A percentile compares a stretch with the other conserved stretches of the same genome.
phyloP scores from a whole-genome alignment of 2,329 filamentous ascomycete genomes.

The Aspergillus ustus region DNA sequence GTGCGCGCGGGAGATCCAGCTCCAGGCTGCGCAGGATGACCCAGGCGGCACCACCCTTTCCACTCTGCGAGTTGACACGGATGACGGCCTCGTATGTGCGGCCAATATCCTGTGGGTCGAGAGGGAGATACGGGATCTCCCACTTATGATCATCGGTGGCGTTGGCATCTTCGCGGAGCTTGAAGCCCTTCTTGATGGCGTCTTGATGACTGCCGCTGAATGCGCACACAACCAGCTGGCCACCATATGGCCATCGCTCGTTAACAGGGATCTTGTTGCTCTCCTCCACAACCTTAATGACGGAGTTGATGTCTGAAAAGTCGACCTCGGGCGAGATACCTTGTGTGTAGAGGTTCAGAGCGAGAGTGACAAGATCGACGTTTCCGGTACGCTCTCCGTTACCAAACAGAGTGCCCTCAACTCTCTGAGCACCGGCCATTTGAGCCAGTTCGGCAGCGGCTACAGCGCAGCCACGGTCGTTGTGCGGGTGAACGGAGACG shows the following conservation, averaged over 20 bases:
- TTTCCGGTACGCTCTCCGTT: conserved; percentile 97
- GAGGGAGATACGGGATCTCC: conserved; percentile 88
- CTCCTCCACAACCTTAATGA: conserved; percentile 88
- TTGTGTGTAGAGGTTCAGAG: conserved; percentile 92
- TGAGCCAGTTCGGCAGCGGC: conserved; percentile 90
- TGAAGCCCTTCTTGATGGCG: conserved; percentile 87
- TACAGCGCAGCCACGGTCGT: conserved; percentile 87
- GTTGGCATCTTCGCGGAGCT: conserved; percentile 66
- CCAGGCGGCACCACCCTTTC: conserved; percentile 94
- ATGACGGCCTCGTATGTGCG: conserved; percentile 98
- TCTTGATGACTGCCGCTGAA: conserved; percentile 94
- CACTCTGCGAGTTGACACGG: conserved; percentile 93
- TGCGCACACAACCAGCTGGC: conserved; percentile 87
- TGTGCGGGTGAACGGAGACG: conserved; percentile 91
- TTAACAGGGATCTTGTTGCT: conserved; percentile 96
- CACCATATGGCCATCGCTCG: conserved; percentile 86
- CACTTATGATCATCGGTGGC: conserved; percentile 70
- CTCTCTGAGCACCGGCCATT: conserved; percentile 93
- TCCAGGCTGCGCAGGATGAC: conserved; percentile 87
- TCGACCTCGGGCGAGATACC: conserved; percentile 84
- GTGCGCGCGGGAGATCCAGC: conserved; percentile 87
- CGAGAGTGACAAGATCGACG: conserved; percentile 90
- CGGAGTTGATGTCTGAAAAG: conserved; percentile 83
- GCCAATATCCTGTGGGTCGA: conserved; percentile 92
- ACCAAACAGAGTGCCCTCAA: conserved; percentile 91